Conservation (phyloP, 2,329 filamentous ascomycete species). For the Helotiales sp. region DNA sequence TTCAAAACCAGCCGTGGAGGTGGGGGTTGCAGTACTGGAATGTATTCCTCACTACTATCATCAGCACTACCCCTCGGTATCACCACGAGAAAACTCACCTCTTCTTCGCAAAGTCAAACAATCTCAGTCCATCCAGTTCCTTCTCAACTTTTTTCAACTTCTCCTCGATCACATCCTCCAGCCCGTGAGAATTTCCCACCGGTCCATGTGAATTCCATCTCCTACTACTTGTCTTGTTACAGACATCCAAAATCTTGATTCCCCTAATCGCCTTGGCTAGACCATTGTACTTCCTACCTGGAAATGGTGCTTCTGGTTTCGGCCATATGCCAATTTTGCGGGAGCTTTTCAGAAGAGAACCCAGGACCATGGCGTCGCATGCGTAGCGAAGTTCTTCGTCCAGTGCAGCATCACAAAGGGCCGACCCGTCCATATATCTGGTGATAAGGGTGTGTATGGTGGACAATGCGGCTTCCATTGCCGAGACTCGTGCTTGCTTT, state of each 20-base stretch:
- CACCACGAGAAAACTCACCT: slow-evolving; percentile 18
- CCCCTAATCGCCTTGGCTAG: slow-evolving; percentile 28
- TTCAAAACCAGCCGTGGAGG: background rate
- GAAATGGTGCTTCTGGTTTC: slow-evolving; percentile 29
- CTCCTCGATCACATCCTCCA: slow-evolving; percentile 31
- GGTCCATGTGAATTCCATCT: slow-evolving; percentile 30
- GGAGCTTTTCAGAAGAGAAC: slow-evolving; percentile 35
- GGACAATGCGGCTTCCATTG: slow-evolving; percentile 28
- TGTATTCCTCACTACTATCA: slow-evolving; percentile 20
- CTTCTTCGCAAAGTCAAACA: slow-evolving; percentile 28
- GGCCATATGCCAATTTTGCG: slow-evolving; percentile 39
- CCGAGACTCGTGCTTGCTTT: slow-evolving; percentile 23
- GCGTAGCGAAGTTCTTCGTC: slow-evolving; percentile 32
- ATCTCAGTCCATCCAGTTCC: slow-evolving; percentile 25
- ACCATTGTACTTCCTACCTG: slow-evolving; percentile 29
- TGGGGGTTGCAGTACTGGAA: slow-evolving; percentile 7
- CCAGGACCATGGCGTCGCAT: slow-evolving; percentile 36
- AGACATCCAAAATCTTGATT: slow-evolving; percentile 35
- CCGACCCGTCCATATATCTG: slow-evolving; percentile 29
- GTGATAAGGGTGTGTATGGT: slow-evolving; percentile 30
- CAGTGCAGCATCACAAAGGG: slow-evolving; percentile 24
- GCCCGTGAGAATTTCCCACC: slow-evolving; percentile 28
- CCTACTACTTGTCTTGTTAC: slow-evolving; percentile 28
- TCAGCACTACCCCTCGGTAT: background rate
- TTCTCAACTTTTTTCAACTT: slow-evolving; percentile 29